These are phyloP conservation scores for Penicillium sp. DNA, from an alignment of 2,329 filamentous ascomycete genomes.

Conservation along the genomic window DNA sequence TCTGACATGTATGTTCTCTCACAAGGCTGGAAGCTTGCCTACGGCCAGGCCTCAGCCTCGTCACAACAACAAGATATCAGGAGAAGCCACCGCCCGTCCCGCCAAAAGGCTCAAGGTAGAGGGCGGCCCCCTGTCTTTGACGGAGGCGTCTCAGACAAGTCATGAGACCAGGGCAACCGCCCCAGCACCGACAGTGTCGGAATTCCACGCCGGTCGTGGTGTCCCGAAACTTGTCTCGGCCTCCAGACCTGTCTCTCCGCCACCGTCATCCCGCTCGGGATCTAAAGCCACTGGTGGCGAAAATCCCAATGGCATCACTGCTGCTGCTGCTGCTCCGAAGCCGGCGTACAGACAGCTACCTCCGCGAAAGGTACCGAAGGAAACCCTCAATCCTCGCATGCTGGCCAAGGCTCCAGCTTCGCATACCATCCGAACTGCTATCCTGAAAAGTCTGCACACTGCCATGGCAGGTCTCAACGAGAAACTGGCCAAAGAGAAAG, in stretches of 20 bases:
- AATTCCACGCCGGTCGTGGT: constrained; percentile 18
- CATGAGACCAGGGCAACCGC: constrained; percentile 1
- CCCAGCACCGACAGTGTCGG: constrained; percentile 3
- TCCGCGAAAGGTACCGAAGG: constrained; percentile 34
- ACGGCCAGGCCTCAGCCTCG: not conserved
- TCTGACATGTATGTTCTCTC: constrained; percentile 56
- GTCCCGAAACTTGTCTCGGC: constrained; percentile 20
- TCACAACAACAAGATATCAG: not conserved
- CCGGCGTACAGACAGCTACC: constrained; percentile 11
- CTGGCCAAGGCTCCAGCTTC: constrained; percentile 41
- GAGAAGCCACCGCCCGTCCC: not conserved
- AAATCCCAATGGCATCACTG: not conserved
- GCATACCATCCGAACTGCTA: constrained; percentile 39
- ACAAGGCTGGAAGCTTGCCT: constrained; percentile 32
- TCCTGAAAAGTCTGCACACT: constrained; percentile 43
- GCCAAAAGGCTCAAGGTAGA: not conserved
- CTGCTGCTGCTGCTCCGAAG: constrained; percentile 2
- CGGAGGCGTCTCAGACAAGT: not conserved
- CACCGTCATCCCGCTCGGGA: constrained; percentile 14
- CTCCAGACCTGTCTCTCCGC: constrained; percentile 28
- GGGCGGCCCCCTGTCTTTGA: not conserved
- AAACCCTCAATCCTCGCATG: constrained; percentile 45
- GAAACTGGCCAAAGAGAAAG: constrained; percentile 31
- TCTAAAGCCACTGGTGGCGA: not conserved
- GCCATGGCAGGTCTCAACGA: constrained; percentile 42